Percentiles rank a stretch among this genome's conserved stretches.
Evolutionary conservation across 1,139 yeast species (phyloP).

Genomic region (Sugiyamaella xylanicola): DNA sequence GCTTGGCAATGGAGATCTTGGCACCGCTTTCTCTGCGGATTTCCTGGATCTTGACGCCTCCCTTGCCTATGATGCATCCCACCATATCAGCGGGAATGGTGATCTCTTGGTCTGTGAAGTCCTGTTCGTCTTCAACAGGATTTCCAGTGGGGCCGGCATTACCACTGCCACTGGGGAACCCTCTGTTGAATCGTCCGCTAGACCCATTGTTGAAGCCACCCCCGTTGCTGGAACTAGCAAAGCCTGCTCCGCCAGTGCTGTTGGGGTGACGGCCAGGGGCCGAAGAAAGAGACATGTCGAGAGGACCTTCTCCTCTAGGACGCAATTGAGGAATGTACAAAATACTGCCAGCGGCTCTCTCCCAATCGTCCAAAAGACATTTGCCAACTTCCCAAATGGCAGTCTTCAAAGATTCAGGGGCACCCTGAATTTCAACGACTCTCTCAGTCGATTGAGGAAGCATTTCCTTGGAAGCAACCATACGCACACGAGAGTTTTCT

Average conservation of each 20-base stretch:
- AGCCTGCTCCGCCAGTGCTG: constrained; percentile 20
- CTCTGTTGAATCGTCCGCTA: constrained; percentile 3
- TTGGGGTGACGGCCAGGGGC: constrained; percentile 10
- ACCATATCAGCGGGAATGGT: constrained; percentile 81
- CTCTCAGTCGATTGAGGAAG: constrained; percentile 85
- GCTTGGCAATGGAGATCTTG: constrained; percentile 74
- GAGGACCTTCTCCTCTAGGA: constrained; percentile 17
- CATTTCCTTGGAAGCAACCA: constrained; percentile 86
- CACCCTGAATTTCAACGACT: constrained; percentile 85
- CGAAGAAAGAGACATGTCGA: constrained; percentile 6
- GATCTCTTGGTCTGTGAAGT: constrained; percentile 48
- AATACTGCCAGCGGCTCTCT: constrained; percentile 60
- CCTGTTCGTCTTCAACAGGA: constrained; percentile 25
- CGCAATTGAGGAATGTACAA: constrained; percentile 59
- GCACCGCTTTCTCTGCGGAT: constrained; percentile 82
- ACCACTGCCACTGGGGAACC: background rate
- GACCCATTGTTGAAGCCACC: constrained; percentile 6
- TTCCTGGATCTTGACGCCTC: constrained; percentile 85
- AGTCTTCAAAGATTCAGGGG: constrained; percentile 61
- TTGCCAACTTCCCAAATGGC: constrained; percentile 66
- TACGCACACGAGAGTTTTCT: constrained; percentile 66
- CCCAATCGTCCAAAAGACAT: constrained; percentile 73
- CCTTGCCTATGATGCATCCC: constrained; percentile 88
- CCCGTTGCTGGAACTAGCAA: constrained; percentile 13
- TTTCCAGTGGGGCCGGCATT: background rate